phyloP scores from a whole-genome alignment of 2,329 filamentous ascomycete genomes.

The Davidsoniella virescens region DNA sequence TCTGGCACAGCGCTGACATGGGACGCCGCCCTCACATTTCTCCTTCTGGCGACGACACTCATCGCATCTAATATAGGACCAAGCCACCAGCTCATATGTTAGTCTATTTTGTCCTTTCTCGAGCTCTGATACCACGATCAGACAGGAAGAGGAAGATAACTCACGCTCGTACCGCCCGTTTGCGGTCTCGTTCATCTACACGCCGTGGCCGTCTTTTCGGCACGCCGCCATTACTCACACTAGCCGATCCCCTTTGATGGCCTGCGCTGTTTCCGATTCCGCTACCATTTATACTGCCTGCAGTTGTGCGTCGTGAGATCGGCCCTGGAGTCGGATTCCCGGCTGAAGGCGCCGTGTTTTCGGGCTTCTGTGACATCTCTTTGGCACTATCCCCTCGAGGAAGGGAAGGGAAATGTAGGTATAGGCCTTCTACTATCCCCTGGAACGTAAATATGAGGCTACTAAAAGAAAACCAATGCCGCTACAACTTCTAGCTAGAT shows the following conservation, averaged over 20 bases:
- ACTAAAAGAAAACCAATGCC: too few species aligned
- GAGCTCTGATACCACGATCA: not conserved
- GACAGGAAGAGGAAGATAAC: not conserved
- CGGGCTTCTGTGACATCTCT: too few species aligned
- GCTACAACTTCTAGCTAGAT: too few species aligned
- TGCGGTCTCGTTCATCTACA: slow-evolving; percentile 18
- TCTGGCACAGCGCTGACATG: slow-evolving; percentile 35
- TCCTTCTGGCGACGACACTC: slow-evolving; percentile 38
- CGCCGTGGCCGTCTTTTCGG: slow-evolving; percentile 16
- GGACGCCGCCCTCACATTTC: slow-evolving; percentile 39
- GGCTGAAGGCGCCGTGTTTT: too few species aligned
- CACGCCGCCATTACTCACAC: slow-evolving; percentile 5
- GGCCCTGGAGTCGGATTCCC: not conserved
- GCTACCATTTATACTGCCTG: slow-evolving; percentile 7
- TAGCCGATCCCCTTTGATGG: not conserved
- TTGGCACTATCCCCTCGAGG: too few species aligned
- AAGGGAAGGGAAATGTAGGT: too few species aligned
- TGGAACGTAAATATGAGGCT: too few species aligned
- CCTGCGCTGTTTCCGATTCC: slow-evolving; percentile 8
- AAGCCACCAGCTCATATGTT: not conserved
- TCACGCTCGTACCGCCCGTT: slow-evolving; percentile 18
- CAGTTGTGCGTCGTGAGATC: not conserved
- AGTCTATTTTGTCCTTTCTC: not conserved
- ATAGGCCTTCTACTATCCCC: too few species aligned
- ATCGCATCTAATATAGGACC: slow-evolving; percentile 27